Percentiles rank a stretch among this genome's conserved stretches.
These are phyloP conservation scores for Diaporthe destruens DNA, from an alignment of 2,329 filamentous ascomycete species.

Conservation along the genomic window DNA sequence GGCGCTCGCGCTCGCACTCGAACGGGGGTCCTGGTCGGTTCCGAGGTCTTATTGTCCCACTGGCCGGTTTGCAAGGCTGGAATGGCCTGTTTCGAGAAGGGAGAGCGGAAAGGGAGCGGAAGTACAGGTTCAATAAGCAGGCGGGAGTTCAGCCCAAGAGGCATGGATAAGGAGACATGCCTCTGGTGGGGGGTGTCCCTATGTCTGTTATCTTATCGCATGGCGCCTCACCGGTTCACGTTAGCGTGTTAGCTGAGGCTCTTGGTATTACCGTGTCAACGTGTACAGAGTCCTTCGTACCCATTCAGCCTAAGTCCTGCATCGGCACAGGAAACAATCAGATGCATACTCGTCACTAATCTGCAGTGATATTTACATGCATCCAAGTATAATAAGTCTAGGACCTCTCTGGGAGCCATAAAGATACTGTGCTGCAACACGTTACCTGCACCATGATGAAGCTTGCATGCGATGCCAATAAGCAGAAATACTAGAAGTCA, in stretches of 20 bases:
- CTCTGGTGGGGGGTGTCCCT: conserved; percentile 24
- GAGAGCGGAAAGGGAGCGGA: not conserved
- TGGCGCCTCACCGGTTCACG: conserved; percentile 28
- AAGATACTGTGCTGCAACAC: not conserved
- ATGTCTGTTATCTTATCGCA: conserved; percentile 33
- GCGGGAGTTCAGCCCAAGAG: conserved; percentile 8
- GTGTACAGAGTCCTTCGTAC: not conserved
- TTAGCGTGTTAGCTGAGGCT: conserved; percentile 31
- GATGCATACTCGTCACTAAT: not conserved
- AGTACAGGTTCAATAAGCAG: conserved; percentile 9
- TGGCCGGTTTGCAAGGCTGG: not conserved
- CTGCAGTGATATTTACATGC: not conserved
- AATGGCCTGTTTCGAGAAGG: conserved; percentile 1
- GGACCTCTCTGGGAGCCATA: not conserved
- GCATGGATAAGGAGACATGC: conserved; percentile 24
- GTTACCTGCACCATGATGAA: not conserved
- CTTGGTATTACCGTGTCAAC: not conserved
- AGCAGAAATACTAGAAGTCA: not conserved
- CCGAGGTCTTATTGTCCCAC: not conserved
- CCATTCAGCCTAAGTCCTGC: not conserved
- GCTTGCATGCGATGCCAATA: not conserved
- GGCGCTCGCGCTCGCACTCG: conserved; percentile 29
- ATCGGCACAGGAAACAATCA: not conserved
- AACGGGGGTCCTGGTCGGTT: conserved; percentile 20
- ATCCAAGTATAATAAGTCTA: not conserved